Evolutionary conservation across 1,284 basidiomycete genomes (phyloP), one percentile per base, ranked within the genome.

Genomic region (Cutaneotrichosporon mucoides): DNA sequence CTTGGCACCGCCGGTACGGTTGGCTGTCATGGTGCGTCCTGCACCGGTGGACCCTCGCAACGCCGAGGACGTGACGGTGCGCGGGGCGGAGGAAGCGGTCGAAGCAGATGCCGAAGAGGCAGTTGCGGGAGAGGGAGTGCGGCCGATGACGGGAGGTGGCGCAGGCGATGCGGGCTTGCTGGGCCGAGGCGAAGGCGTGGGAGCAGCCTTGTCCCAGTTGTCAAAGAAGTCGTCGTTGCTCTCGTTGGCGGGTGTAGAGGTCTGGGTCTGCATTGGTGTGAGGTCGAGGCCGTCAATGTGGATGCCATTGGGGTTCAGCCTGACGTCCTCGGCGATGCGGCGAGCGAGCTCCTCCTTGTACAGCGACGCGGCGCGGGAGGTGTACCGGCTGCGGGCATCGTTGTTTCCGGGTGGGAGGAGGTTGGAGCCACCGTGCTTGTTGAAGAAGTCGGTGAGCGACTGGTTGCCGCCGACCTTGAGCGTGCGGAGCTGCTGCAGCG

Each of bases 391-490:
- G 80, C 93, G 91, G 12, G 86, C 84, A 74, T 96, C 92, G 0
- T 85, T 81, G 66, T 90, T 88, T 42, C 73, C 83, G 5, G 75
- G 73, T 2, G 75, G 73, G 24, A 96, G 80, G 10, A 94, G 80
- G 4, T 84, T 81, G 1, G 84, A 70, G 13, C 89, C 90, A 6
- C 92, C 91, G 69, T 94, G 88, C 72, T 89, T 90, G 36, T 83
- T 87, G 77, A 97, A 94, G 79, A 95, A 99, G 6, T 95, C 92
- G 33, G 83, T 84, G 3, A 92, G 90, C n/a, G 88, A 85, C 13
- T 84, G 84, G 77, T 99, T 99, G 6, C 95, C 95, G 46, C 92
- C 94, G 44, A 94, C 86, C 81, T 99, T 98, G 90, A 99, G 95
- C 5, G 87, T 89, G 34, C 95, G 88, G 37, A 99, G 83, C 79